phyloP scores from a whole-genome alignment of 2,329 filamentous ascomycete species.

The Colletotrichum sp. region DNA sequence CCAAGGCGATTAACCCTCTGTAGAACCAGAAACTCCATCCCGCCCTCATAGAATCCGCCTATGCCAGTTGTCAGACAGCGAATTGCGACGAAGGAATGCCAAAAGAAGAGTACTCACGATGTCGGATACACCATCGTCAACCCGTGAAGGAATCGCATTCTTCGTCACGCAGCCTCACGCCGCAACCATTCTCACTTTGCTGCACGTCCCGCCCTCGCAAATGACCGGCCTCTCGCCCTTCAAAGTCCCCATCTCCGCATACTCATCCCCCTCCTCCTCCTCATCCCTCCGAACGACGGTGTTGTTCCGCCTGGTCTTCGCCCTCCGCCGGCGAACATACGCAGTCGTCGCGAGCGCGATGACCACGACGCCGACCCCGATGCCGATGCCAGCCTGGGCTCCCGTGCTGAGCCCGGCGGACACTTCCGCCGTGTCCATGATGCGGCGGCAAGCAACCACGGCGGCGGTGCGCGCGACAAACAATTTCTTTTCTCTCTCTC shows the following conservation, averaged over 20 bases:
- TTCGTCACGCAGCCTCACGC: not conserved
- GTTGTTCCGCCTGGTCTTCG: not conserved
- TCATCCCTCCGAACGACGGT: not conserved
- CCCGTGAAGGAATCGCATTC: not conserved
- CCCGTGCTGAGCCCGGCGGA: not conserved
- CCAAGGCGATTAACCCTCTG: not conserved
- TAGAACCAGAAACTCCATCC: not conserved
- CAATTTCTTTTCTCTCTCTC: not conserved
- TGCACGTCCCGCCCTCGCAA: constrained; percentile 6
- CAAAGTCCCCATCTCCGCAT: not conserved
- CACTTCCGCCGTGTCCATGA: not conserved
- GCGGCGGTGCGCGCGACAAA: not conserved
- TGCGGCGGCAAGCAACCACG: not conserved
- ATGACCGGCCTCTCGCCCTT: not conserved
- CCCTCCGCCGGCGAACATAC: not conserved
- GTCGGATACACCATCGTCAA: not conserved
- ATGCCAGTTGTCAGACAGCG: accelerated
- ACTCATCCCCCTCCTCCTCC: not conserved
- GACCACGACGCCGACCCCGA: constrained; percentile 2
- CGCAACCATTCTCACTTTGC: not conserved
- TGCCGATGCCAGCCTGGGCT: constrained; percentile 9
- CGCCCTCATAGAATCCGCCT: accelerated
- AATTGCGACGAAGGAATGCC: accelerated
- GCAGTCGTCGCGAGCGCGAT: not conserved
- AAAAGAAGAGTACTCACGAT: not conserved